Base-by-base conservation (phyloP, 331 rosid genomes). In the Telfairia occidentalis region DNA sequence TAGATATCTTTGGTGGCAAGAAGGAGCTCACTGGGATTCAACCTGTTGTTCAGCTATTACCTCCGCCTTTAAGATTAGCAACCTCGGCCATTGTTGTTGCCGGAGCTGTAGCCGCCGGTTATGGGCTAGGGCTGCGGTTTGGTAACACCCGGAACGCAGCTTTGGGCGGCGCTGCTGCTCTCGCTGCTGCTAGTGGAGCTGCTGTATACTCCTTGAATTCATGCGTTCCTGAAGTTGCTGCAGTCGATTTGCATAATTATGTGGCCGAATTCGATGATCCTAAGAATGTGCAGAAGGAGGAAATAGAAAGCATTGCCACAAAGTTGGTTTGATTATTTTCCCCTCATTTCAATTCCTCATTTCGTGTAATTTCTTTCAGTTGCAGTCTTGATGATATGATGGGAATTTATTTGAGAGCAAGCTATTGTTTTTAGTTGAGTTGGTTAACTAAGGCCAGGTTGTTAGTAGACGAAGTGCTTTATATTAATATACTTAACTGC, bases 91-190 rank as follows among this genome's bases (percentile, higher is more conserved):
- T 95, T 65, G 53, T 95, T 49, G 69, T 95, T 0, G 96, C 96
- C 32, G 93, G 97, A 16, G 97, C 97, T 7, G 81, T 81, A 0
- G 96, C 94, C 0, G 99, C 97, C 2, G 99, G 99, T 0, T 90
- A 88, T 45, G 97, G 99, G 30, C 45, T 95, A 50, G 97, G 99
- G 34, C 77, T 84, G 1, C 79, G 88, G 35, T 77, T 95, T n/a
- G 90, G 93, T 1, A 86, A 86, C 55, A 80, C 84, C 13, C 85
- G 83, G 30, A 82, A 78, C 54, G 86, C 96, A 0, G 96, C 97
- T 3, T 40, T 87, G 3, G 97, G 97, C 0, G 99, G 96, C 1
- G 97, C 99, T 0, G 92, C 86, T 0, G 99, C 84, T 19, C 83
- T 92, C 1, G 97, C 95, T 5, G 92, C 85, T 0, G 96, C 93